Base-by-base conservation (phyloP, 1,139 yeast genomes). In the Eremothecium cymbalariae region DNA sequence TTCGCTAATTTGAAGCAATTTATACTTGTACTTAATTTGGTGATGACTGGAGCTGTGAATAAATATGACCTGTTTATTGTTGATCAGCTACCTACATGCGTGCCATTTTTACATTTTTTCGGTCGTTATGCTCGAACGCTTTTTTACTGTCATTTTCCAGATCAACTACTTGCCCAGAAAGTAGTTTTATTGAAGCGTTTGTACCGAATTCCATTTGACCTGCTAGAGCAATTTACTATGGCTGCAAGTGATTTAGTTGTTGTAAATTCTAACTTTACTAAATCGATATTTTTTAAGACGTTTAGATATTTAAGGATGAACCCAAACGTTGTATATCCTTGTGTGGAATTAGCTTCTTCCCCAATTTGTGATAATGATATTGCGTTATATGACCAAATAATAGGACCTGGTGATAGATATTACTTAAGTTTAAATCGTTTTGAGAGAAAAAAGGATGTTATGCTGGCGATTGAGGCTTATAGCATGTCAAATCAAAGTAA, bases 111-210 rank as follows among this genome's bases (percentile, higher is more conserved):
- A 22, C 74, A 76, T 36, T 38, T 68, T 17, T 69, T 75, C 51
- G 65, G 69, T 39, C 59, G 36, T 32, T 36, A 35, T 31, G 65
- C 56, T 40, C 65, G 35, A 36, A 67, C 83, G 4, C 59, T 90
- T 34, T 90, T 90, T 55, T 90, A 90, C 58, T 88, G 98, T 50
- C 99, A 90, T 61, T 90, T 90, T 59, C 98, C 99, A 0, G 99
- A 90, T 58, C 83, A 83, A 53, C 64, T 81, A 31, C 62, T 90
- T 33, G 77, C 95, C 0, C 65, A 67, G 17, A 77, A 79, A 33
- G 63, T 67, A 1, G 66, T 79, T 3, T 31, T 68, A 1, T 25
- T 81, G 9, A 80, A 85, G 47, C 63, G 62, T 39, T 36, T 82
- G 1, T 90, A 90, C 58, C 66, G 99, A 42, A 39, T 71, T 4